These are phyloP conservation scores for Claviceps pazoutovae DNA, from an alignment of 2,329 filamentous ascomycete species.

Conservation along the genomic window DNA sequence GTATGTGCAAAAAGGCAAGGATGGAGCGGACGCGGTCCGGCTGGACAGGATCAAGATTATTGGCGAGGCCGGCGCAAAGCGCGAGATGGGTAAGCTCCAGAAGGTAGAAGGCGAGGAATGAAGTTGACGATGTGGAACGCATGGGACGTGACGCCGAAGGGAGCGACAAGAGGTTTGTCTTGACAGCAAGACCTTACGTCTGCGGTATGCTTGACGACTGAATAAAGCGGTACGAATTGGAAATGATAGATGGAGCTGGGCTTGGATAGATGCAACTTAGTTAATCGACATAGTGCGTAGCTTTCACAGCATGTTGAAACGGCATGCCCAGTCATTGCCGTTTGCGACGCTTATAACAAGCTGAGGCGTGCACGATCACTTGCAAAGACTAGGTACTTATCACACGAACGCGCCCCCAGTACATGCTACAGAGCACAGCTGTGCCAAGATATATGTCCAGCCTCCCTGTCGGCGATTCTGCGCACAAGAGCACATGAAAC, in stretches of 20 bases:
- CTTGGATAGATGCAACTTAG: neutral
- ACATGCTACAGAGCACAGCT: neutral
- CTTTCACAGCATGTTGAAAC: neutral
- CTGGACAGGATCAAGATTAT: conserved; percentile 68
- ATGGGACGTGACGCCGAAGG: neutral
- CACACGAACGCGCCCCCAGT: neutral
- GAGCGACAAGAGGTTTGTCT: no score
- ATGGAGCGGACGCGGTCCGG: conserved; percentile 71
- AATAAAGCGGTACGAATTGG: neutral
- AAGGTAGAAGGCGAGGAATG: conserved; percentile 72
- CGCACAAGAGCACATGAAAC: conserved; percentile 16
- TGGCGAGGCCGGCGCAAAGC: conserved; percentile 82
- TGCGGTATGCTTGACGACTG: no score
- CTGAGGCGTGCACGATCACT: no score
- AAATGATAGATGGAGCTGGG: neutral
- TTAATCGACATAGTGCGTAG: neutral
- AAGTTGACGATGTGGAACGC: conserved; percentile 1
- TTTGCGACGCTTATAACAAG: no score
- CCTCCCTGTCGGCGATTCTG: conserved; percentile 15
- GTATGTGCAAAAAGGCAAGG: conserved; percentile 78
- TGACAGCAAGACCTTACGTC: no score
- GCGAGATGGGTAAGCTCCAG: conserved; percentile 86
- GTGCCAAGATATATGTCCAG: conserved; percentile 3
- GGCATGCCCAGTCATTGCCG: no score
- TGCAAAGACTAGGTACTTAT: no score